These are phyloP conservation scores for Wallacemonas sp. DNA, from an alignment of 208 protist species.

Conservation along the genomic window DNA sequence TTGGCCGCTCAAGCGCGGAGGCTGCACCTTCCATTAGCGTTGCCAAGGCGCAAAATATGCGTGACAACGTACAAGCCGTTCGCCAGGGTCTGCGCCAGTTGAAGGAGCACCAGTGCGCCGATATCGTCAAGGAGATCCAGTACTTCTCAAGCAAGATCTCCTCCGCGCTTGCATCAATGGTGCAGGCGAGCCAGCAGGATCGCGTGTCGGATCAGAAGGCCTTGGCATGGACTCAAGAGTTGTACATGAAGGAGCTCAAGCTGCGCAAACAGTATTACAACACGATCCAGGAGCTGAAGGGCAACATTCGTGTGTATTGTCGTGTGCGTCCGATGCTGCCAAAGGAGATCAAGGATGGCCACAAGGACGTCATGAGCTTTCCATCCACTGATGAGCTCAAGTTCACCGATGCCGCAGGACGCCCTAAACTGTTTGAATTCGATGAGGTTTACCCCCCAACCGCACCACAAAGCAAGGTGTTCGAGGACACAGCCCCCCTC, in stretches of 20 bases:
- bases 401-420: slow-evolving; percentile 68
- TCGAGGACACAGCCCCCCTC: slow-evolving; percentile 91
- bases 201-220: slow-evolving; percentile 73
- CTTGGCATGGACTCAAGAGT: slow-evolving; percentile 85
- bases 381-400: slow-evolving; percentile 79
- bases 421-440: slow-evolving; percentile 91
- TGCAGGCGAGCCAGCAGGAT: slow-evolving; percentile 68
- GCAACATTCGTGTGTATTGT: slow-evolving; percentile 95
- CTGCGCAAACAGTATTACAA: slow-evolving; percentile 94
- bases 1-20: slow-evolving; percentile 19
- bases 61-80: slow-evolving; percentile 49
- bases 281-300: slow-evolving; percentile 92
- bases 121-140: slow-evolving; percentile 65
- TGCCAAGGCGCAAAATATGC: slow-evolving; percentile 50
- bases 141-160: slow-evolving; percentile 72
- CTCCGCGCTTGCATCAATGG: slow-evolving; percentile 72
- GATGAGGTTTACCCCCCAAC: slow-evolving; percentile 87
- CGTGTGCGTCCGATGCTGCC: slow-evolving; percentile 89
- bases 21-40: slow-evolving; percentile 14
- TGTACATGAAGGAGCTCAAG: slow-evolving; percentile 92
- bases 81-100: slow-evolving; percentile 70
- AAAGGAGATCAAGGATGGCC: slow-evolving; percentile 71
- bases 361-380: slow-evolving; percentile 82
- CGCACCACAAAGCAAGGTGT: slow-evolving; percentile 80
- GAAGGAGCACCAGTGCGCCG: slow-evolving; percentile 55